Evolutionary conservation across 768 basidiomycete species (phyloP).

Genomic region (Amanita pallidorosea): DNA sequence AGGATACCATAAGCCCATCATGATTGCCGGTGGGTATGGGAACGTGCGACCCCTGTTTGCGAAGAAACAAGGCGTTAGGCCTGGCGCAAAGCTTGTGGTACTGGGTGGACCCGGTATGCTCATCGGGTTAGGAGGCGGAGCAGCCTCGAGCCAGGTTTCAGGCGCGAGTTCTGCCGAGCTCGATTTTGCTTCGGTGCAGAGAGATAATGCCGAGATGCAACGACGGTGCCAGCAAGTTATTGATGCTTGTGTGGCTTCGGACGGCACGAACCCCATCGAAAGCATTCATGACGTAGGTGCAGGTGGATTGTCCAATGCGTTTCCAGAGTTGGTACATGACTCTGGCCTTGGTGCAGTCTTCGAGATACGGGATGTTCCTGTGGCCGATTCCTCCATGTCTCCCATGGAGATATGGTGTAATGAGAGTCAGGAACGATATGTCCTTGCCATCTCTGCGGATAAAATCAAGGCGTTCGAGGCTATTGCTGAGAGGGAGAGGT

Average conservation of each 20-base stretch:
- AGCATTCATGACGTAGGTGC: slow-evolving; percentile 99
- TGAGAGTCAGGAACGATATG: slow-evolving; percentile 96
- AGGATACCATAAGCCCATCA: slow-evolving; percentile 99
- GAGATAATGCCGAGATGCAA: slow-evolving; percentile 99
- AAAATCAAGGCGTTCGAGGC: slow-evolving; percentile 53
- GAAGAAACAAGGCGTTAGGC: slow-evolving; percentile 61
- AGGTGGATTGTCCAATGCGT: slow-evolving; percentile 91
- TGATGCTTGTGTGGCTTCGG: slow-evolving; percentile 67
- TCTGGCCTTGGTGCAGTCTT: slow-evolving; percentile 84
- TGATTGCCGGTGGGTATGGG: slow-evolving; percentile 97
- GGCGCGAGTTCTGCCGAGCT: slow-evolving; percentile 87
- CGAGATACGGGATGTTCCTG: slow-evolving; percentile 87
- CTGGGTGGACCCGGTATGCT: slow-evolving; percentile 94
- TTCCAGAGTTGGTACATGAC: slow-evolving; percentile 96
- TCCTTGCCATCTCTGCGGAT: slow-evolving; percentile 73
- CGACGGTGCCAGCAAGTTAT: slow-evolving; percentile 96
- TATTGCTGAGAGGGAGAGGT: slow-evolving; percentile 82
- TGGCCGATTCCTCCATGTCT: slow-evolving; percentile 90
- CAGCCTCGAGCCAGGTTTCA: slow-evolving; percentile 87
- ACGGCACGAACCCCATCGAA: slow-evolving; percentile 66
- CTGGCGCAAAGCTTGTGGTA: slow-evolving; percentile 84
- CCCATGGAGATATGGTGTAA: slow-evolving; percentile 99
- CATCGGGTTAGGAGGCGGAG: slow-evolving; percentile 95
- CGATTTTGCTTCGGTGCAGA: slow-evolving; percentile 95
- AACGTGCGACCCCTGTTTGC: slow-evolving; percentile 83